phyloP scores from a whole-genome alignment of 148 eudicot genomes.

The Cornus florida region DNA sequence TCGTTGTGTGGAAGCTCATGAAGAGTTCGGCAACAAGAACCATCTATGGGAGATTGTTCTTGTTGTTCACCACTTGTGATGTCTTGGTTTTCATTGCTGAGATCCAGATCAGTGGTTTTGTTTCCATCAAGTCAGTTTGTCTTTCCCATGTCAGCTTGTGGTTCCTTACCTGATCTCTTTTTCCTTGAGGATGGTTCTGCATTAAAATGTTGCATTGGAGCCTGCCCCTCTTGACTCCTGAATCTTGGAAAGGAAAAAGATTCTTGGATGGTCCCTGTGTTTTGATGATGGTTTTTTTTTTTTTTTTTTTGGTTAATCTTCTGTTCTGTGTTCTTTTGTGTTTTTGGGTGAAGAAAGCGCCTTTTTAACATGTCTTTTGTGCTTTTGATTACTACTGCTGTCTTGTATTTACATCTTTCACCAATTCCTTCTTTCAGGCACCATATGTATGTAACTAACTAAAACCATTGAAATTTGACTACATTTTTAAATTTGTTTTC shows the following conservation, averaged over 20 bases:
- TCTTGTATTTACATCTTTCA: not conserved
- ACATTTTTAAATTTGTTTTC: not conserved
- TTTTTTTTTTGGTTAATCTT: too few relatives aligned
- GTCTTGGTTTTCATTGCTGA: slow-evolving; percentile 2
- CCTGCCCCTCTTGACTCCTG: not conserved
- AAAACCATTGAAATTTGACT: not conserved
- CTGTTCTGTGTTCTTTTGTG: too few relatives aligned
- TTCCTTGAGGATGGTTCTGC: slow-evolving; percentile 11
- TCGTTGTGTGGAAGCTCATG: slow-evolving; percentile 7
- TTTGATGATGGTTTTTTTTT: not conserved
- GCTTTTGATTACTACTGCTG: not conserved
- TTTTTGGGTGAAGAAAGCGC: too few relatives aligned
- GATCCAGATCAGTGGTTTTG: slow-evolving; percentile 1
- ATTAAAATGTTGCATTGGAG: not conserved
- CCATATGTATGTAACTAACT: not conserved
- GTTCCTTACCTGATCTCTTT: slow-evolving; percentile 1
- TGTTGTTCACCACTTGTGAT: slow-evolving; percentile 9
- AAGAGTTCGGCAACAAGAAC: slow-evolving; percentile 12
- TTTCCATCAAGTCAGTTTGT: not conserved
- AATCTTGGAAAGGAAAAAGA: not conserved
- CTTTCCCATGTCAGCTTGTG: not conserved
- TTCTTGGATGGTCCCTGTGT: slow-evolving; percentile 2
- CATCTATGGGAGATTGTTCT: slow-evolving; percentile 13
- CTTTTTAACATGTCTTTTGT: not conserved
- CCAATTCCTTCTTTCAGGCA: not conserved